These are phyloP conservation scores for Populus deltoides DNA, from an alignment of 345 rosid genomes.

Conservation along the genomic window DNA sequence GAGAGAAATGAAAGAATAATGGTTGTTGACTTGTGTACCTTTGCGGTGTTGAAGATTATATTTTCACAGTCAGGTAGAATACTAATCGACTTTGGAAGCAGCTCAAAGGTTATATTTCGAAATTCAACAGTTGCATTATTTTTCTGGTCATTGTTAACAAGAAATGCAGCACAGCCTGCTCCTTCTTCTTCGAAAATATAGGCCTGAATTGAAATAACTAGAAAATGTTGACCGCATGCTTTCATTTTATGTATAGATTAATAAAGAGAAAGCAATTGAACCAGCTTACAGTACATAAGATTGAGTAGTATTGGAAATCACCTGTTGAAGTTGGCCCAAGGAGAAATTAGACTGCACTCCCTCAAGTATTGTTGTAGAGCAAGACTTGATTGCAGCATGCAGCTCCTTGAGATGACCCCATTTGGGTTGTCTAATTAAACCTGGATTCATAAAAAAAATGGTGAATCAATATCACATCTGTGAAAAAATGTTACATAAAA, in stretches of 20 bases:
- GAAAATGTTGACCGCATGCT: background rate
- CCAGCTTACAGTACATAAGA: too few species aligned
- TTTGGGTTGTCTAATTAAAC: slow-evolving; percentile 68
- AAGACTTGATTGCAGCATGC: slow-evolving; percentile 58
- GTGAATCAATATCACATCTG: too few species aligned
- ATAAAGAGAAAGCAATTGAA: too few species aligned
- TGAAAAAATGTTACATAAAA: too few species aligned
- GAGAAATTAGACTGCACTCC: slow-evolving; percentile 31
- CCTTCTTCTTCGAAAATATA: slow-evolving; percentile 45
- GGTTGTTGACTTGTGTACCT: slow-evolving; percentile 34
- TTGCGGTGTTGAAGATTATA: slow-evolving; percentile 61
- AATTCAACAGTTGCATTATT: slow-evolving; percentile 40
- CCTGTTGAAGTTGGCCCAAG: slow-evolving; percentile 57
- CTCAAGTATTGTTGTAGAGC: slow-evolving; percentile 49
- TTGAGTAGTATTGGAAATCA: slow-evolving; percentile 8
- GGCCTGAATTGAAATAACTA: slow-evolving; percentile 37
- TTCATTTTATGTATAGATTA: too few species aligned
- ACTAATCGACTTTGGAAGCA: slow-evolving; percentile 64
- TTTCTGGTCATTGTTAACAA: slow-evolving; percentile 45
- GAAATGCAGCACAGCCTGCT: slow-evolving; percentile 60
- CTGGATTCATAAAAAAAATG: slow-evolving; percentile 22
- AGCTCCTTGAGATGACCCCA: slow-evolving; percentile 82
- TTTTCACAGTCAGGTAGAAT: slow-evolving; percentile 67
- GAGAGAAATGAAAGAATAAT: background rate
- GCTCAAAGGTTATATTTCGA: slow-evolving; percentile 40